These are phyloP conservation scores for Zymoseptoria ardabiliae DNA, from an alignment of 2,329 filamentous ascomycete genomes.

Conservation along the genomic window DNA sequence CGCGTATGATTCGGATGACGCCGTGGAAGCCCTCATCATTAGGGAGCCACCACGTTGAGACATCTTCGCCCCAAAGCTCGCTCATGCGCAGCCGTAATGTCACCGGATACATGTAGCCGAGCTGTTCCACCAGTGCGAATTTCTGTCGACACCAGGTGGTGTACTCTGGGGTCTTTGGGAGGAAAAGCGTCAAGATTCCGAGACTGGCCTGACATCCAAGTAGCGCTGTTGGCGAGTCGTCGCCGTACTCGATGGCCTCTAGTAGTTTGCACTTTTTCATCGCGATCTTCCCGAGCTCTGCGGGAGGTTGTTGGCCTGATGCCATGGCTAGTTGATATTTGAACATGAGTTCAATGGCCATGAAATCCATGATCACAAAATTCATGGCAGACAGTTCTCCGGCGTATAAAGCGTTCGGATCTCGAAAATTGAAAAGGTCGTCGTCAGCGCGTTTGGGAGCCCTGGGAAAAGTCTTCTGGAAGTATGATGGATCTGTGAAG, in stretches of 20 bases:
- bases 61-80: conserved; percentile 64
- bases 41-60: conserved; percentile 83
- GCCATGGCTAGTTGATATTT: conserved; percentile 61
- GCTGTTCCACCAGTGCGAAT: conserved; percentile 67
- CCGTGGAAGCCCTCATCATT: conserved; percentile 68
- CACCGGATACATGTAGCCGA: conserved; percentile 80
- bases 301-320: conserved; percentile 39
- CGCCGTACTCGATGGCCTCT: conserved; percentile 68
- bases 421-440: conserved; percentile 68
- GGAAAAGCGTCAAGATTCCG: conserved; percentile 67
- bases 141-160: conserved; percentile 73
- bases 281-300: conserved; percentile 55
- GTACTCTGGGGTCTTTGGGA: conserved; percentile 67
- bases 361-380: conserved; percentile 66
- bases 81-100: conserved; percentile 69
- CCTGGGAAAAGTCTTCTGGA: conserved; percentile 57
- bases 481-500: conserved; percentile 54
- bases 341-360: conserved; percentile 73
- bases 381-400: conserved; percentile 68
- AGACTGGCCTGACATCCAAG: conserved; percentile 69
- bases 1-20: conserved; percentile 68
- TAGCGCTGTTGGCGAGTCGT: conserved; percentile 59
- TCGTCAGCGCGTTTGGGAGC: conserved; percentile 41
- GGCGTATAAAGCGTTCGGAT: conserved; percentile 61
- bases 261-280: conserved; percentile 69